Evolutionary conservation across 371 early-diverging fungal species (phyloP).

Genomic region (Haplosporangium sp.): DNA sequence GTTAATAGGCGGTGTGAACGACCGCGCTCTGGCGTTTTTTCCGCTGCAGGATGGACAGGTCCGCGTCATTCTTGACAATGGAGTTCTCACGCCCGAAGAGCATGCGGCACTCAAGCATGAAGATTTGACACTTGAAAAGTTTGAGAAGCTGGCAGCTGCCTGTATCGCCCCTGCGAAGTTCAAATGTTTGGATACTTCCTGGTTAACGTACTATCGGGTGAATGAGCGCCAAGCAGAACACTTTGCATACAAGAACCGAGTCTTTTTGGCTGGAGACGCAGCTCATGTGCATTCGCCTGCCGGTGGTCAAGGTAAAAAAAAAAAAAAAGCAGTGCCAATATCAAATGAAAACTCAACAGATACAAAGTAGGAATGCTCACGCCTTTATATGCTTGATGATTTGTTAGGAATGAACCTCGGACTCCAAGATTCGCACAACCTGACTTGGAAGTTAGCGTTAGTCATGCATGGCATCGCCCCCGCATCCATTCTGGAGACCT

Average conservation of each 20-base stretch:
- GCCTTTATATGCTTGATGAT: too few species aligned
- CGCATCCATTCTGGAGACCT: constrained; percentile 24
- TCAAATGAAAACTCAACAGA: too few species aligned
- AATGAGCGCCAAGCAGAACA: constrained; percentile 42
- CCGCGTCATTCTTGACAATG: constrained; percentile 39
- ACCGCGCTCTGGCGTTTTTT: constrained; percentile 12
- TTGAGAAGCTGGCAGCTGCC: constrained; percentile 4
- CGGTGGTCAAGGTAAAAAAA: constrained; percentile 51
- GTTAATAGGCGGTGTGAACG: constrained; percentile 22
- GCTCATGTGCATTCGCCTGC: constrained; percentile 58
- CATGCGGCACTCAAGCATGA: constrained; percentile 16
- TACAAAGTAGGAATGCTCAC: too few species aligned
- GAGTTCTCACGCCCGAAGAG: constrained; percentile 30
- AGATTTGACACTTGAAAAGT: constrained; percentile 16
- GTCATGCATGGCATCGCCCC: constrained; percentile 47
- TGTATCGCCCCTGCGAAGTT: constrained; percentile 22
- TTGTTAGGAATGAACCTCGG: constrained; percentile 47
- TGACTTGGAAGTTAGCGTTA: constrained; percentile 47
- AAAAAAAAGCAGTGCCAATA: too few species aligned
- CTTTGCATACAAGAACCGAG: constrained; percentile 23
- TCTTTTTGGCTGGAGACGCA: constrained; percentile 59
- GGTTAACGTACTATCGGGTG: constrained; percentile 42
- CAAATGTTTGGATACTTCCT: constrained; percentile 9
- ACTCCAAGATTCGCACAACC: constrained; percentile 44
- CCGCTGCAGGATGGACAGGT: constrained; percentile 23